Evolutionary conservation across 805 yeast species (phyloP).

Genomic region (Hanseniaspora mollemarum): DNA sequence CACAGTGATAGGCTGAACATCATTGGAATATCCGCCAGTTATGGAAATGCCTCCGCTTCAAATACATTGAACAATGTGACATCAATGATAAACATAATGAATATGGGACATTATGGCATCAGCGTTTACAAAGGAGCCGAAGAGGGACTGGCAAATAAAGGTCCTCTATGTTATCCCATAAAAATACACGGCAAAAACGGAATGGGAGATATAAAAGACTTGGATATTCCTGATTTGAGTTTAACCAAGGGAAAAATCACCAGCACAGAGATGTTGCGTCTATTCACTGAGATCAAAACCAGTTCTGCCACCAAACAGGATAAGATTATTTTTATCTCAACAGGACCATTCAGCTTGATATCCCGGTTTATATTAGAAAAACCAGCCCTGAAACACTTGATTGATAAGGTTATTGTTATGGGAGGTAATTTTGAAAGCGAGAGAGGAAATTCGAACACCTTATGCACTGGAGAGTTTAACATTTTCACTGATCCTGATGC

Average conservation of each 20-base stretch:
- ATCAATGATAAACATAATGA: constrained; percentile 52
- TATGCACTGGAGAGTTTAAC: constrained; percentile 61
- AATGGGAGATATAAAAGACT: constrained; percentile 57
- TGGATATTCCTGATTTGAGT: constrained; percentile 37
- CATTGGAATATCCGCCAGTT: constrained; percentile 62
- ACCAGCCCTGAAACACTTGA: constrained; percentile 42
- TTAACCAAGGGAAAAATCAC: background rate
- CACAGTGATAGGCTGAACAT: constrained; percentile 23
- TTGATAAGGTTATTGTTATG: constrained; percentile 56
- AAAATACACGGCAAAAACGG: constrained; percentile 67
- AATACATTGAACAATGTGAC: constrained; percentile 61
- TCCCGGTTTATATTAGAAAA: constrained; percentile 43
- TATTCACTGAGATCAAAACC: constrained; percentile 9
- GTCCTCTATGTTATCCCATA: constrained; percentile 36
- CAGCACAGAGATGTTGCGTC: background rate
- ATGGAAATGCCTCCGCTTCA: constrained; percentile 55
- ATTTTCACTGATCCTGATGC: constrained; percentile 67
- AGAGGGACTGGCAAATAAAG: constrained; percentile 41
- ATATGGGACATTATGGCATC: constrained; percentile 32
- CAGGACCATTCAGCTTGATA: constrained; percentile 69
- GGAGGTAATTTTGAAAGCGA: constrained; percentile 47
- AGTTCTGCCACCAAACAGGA: constrained; percentile 28
- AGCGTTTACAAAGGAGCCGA: constrained; percentile 59
- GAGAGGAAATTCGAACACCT: constrained; percentile 38
- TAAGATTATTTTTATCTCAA: constrained; percentile 51